Conservation (phyloP, 108 stramenopile genomes). For the Fragilaria radians region DNA sequence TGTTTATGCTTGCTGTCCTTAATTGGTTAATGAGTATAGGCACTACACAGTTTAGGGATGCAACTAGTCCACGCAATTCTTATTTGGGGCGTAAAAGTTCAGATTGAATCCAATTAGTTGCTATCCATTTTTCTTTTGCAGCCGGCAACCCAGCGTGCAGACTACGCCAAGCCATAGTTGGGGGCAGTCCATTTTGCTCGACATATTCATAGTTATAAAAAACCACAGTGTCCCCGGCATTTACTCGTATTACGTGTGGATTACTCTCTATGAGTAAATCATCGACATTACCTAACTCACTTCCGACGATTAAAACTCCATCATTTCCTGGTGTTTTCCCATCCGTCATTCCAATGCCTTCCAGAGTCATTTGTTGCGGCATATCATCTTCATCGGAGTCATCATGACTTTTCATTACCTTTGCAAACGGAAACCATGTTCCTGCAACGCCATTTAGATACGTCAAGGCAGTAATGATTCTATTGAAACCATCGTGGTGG, state of each 20-base stretch:
- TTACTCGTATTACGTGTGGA: conserved; percentile 16
- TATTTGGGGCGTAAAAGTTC: no score
- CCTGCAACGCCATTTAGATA: conserved; percentile 50
- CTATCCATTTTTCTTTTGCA: conserved; percentile 36
- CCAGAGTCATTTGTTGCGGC: conserved; percentile 1
- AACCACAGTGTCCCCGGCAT: conserved; percentile 38
- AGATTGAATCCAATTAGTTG: conserved; percentile 22
- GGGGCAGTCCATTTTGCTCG: background rate
- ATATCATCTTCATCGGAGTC: background rate
- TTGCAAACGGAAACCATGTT: conserved; percentile 42
- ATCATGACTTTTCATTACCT: conserved; percentile 1
- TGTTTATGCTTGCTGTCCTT: no score
- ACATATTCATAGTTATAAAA: conserved; percentile 31
- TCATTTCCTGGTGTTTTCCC: conserved; percentile 11
- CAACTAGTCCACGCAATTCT: no score
- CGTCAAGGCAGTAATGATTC: conserved; percentile 36
- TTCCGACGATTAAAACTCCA: conserved; percentile 30
- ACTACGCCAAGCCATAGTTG: conserved; percentile 26
- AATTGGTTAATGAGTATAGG: no score
- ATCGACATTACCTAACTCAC: conserved; percentile 11
- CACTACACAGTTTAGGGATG: no score
- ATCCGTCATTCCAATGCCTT: background rate
- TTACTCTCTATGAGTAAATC: background rate
- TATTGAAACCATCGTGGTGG: conserved; percentile 35
- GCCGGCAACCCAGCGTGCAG: conserved; percentile 25